These are phyloP conservation scores for Phanerodontia chrysosporium DNA, from an alignment of 768 basidiomycete species.

Conservation along the genomic window DNA sequence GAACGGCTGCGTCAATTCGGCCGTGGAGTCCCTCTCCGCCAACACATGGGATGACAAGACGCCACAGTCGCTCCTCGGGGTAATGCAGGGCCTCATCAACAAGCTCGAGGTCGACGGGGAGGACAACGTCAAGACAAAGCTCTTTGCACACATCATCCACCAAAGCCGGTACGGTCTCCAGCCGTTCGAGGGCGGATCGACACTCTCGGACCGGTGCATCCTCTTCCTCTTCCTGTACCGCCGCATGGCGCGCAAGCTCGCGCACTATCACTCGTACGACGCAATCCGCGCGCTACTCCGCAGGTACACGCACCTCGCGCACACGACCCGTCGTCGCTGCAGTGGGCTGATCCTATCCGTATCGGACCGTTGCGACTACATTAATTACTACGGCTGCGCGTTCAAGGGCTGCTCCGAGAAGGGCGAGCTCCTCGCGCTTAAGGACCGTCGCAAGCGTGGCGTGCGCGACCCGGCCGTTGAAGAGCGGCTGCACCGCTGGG, in stretches of 20 bases:
- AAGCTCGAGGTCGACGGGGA: slow-evolving; percentile 18
- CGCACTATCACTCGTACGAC: slow-evolving; percentile 8
- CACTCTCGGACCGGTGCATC: slow-evolving; percentile 14
- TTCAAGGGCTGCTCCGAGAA: slow-evolving; percentile 20
- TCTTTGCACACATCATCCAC: slow-evolving; percentile 21
- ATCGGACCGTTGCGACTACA: slow-evolving; percentile 24
- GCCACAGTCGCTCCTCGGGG: slow-evolving; percentile 16
- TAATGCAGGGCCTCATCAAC: slow-evolving; percentile 19
- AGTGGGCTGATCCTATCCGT: slow-evolving; percentile 20
- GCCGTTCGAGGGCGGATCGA: slow-evolving; percentile 21
- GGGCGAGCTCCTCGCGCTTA: slow-evolving; percentile 16
- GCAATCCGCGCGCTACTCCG: slow-evolving; percentile 20
- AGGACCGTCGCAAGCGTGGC: slow-evolving; percentile 18
- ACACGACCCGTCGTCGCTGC: slow-evolving; percentile 16
- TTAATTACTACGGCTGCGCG: slow-evolving; percentile 21
- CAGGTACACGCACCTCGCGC: slow-evolving; percentile 19
- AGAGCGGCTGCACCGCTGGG: slow-evolving; percentile 24
- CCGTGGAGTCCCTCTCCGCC: slow-evolving; percentile 19
- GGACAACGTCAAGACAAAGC: slow-evolving; percentile 11
- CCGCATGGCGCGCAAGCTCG: slow-evolving; percentile 17
- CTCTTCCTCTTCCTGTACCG: slow-evolving; percentile 27
- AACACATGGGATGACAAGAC: slow-evolving; percentile 25
- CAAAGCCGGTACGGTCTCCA: slow-evolving; percentile 23
- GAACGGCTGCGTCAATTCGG: slow-evolving; percentile 15
- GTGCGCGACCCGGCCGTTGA: slow-evolving; percentile 22